phyloP scores from a whole-genome alignment of 805 yeast species.

The Tetrapisispora taiwanensis region DNA sequence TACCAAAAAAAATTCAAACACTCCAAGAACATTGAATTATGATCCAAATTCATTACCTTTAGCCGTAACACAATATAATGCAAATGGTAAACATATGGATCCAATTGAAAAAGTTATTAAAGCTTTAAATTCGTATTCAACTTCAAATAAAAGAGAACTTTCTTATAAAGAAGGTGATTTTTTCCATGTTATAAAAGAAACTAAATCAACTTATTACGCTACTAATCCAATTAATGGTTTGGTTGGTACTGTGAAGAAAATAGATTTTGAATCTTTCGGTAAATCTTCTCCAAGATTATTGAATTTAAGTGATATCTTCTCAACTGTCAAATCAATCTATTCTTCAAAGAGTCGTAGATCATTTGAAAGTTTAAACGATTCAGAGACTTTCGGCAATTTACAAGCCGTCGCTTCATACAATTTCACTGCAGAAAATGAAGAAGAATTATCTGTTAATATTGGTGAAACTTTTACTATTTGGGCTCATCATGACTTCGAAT shows the following conservation, averaged over 20 bases:
- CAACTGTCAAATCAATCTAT: neutral
- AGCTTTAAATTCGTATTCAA: slow-evolving; percentile 65
- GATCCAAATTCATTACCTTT: neutral
- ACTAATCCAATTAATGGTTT: slow-evolving; percentile 70
- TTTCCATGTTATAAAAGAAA: slow-evolving; percentile 64
- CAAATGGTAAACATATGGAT: slow-evolving; percentile 4
- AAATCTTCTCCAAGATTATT: slow-evolving; percentile 36
- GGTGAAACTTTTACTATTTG: slow-evolving; percentile 88
- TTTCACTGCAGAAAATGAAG: slow-evolving; percentile 63
- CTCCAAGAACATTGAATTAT: neutral
- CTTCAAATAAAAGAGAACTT: slow-evolving; percentile 74
- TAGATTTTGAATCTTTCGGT: slow-evolving; percentile 73
- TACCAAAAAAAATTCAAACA: neutral
- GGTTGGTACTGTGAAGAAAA: slow-evolving; percentile 79
- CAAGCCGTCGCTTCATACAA: slow-evolving; percentile 82
- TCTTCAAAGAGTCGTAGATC: slow-evolving; percentile 2
- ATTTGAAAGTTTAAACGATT: neutral
- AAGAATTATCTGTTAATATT: slow-evolving; percentile 72
- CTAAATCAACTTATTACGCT: slow-evolving; percentile 75
- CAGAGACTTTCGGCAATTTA: slow-evolving; percentile 32
- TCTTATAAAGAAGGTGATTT: slow-evolving; percentile 76
- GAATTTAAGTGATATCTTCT: neutral
- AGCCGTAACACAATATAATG: neutral
- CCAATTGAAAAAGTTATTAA: slow-evolving; percentile 71
- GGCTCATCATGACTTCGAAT: slow-evolving; percentile 92